Conservation (phyloP, 2,329 filamentous ascomycete genomes). For the Coniochaeta sp. region DNA sequence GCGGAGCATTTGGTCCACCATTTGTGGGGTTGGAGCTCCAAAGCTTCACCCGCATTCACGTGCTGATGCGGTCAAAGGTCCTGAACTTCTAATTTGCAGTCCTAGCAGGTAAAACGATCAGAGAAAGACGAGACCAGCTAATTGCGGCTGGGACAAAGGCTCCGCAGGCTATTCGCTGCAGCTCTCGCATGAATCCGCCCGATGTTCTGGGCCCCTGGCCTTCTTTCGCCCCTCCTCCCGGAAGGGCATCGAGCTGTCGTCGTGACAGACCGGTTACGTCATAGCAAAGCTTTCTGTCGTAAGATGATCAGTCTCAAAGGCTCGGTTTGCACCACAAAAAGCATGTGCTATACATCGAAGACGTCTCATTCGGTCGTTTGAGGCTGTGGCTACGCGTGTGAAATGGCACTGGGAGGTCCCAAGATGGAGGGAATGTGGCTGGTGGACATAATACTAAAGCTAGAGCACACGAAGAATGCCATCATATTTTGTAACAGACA, state of each 20-base stretch:
- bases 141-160: neutral
- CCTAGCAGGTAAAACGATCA: too few species aligned
- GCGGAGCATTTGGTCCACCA: too few species aligned
- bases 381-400: neutral
- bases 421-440: neutral
- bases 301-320: neutral
- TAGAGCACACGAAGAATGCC: neutral
- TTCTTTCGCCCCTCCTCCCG: neutral
- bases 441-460: neutral
- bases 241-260: neutral
- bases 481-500: neutral
- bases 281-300: neutral
- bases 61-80: too few species aligned
- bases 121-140: too few species aligned
- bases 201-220: neutral
- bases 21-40: too few species aligned
- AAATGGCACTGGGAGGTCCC: too few species aligned
- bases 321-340: neutral
- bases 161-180: neutral
- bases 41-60: too few species aligned
- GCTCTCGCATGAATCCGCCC: neutral
- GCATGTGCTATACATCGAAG: neutral
- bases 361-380: neutral
- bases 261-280: neutral
- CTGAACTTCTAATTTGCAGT: too few species aligned